Conservation (phyloP, 331 rosid species). For the Rosa hybrid region DNA sequence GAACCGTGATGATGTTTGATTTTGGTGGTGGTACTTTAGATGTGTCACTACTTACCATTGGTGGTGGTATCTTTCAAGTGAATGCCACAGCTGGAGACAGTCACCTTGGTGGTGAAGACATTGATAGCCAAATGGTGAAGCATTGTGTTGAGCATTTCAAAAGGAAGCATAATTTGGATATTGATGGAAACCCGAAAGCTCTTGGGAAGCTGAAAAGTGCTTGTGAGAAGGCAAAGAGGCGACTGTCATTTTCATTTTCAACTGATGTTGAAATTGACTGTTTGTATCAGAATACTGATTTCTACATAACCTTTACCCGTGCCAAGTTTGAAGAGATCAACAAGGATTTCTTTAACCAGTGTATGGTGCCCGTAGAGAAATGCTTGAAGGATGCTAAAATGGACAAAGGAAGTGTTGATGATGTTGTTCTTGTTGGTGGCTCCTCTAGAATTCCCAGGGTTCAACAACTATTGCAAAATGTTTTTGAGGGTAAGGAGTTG, state of each 20-base stretch:
- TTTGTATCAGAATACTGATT: slow-evolving; percentile 51
- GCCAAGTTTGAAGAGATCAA: slow-evolving; percentile 3
- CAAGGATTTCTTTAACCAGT: neutral
- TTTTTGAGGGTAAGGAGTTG: neutral
- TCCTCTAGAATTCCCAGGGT: slow-evolving; percentile 4
- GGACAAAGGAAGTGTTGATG: neutral
- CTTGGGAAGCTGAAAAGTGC: slow-evolving; percentile 1
- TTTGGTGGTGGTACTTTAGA: slow-evolving; percentile 58
- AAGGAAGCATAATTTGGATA: neutral
- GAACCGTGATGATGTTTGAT: slow-evolving; percentile 54
- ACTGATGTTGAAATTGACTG: slow-evolving; percentile 34
- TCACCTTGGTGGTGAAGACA: slow-evolving; percentile 8
- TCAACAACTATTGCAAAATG: neutral
- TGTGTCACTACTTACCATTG: neutral
- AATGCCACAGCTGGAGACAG: neutral
- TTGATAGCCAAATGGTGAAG: neutral
- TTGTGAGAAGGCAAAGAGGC: slow-evolving; percentile 6
- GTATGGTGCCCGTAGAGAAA: neutral
- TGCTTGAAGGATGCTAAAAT: neutral
- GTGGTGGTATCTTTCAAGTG: neutral
- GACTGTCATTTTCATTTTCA: neutral
- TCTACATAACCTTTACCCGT: slow-evolving; percentile 46
- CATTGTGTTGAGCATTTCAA: neutral
- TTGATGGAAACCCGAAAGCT: neutral
- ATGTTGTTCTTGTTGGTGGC: slow-evolving; percentile 6